Evolutionary conservation across 2,329 filamentous ascomycete species (phyloP).

Genomic region (Aureobasidium namibiae): DNA sequence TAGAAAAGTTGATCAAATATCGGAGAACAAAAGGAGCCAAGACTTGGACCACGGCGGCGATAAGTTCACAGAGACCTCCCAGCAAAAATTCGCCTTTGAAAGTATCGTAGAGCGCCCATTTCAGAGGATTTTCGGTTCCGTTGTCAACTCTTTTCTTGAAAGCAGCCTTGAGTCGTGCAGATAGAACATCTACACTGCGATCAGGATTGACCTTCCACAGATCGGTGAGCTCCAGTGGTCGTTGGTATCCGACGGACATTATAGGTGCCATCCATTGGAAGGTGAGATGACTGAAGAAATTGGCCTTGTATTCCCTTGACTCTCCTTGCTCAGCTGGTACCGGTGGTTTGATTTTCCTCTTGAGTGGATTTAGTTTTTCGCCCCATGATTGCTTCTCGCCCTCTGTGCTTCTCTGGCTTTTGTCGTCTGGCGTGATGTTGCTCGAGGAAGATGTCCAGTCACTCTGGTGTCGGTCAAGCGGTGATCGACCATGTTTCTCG

Average conservation of each 20-base stretch:
- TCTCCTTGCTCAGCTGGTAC: conserved; percentile 45
- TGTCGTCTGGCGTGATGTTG: conserved; percentile 24
- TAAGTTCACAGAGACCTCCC: conserved; percentile 68
- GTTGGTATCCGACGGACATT: conserved; percentile 81
- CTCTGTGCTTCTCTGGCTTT: conserved; percentile 17
- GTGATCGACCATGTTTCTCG: conserved; percentile 13
- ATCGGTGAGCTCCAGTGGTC: conserved; percentile 73
- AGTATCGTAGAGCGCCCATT: conserved; percentile 78
- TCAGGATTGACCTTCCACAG: conserved; percentile 84
- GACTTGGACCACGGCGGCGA: conserved; percentile 64
- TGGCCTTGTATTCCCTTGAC: conserved; percentile 64
- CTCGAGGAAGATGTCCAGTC: conserved; percentile 26
- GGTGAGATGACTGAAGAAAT: conserved; percentile 64
- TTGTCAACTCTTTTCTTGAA: conserved; percentile 58
- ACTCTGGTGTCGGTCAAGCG: conserved; percentile 23
- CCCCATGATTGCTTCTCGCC: conserved; percentile 52
- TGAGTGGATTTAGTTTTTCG: conserved; percentile 43
- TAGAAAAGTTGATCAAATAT: conserved; percentile 78
- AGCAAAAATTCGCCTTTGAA: conserved; percentile 79
- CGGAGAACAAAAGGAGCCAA: conserved; percentile 77
- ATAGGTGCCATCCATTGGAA: conserved; percentile 88
- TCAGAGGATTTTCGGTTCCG: conserved; percentile 64
- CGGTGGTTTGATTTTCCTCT: conserved; percentile 44
- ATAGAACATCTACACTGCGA: conserved; percentile 62
- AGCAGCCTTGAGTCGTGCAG: conserved; percentile 55